phyloP scores from a whole-genome alignment of 176 grass and related monocot genomes.

The Musa itinerans region DNA sequence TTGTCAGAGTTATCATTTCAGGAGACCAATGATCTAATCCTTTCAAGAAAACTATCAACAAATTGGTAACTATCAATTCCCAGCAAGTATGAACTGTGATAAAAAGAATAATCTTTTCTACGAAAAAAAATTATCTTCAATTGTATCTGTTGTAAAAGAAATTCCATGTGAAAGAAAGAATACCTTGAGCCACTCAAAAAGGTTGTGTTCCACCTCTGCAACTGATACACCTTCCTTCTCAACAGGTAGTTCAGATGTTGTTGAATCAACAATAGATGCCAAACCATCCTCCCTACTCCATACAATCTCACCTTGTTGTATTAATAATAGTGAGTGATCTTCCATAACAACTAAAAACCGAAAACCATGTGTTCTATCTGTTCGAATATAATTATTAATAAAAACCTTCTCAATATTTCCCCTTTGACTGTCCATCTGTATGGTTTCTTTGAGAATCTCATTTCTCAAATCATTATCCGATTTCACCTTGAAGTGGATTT shows the following conservation, averaged over 20 bases:
- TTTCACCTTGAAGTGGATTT: slow-evolving; percentile 61
- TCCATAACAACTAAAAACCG: slow-evolving; percentile 92
- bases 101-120: no score
- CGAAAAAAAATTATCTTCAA: no score
- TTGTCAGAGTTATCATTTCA: no score
- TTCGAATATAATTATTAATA: slow-evolving; percentile 88
- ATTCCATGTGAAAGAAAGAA: slow-evolving; percentile 3
- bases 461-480: slow-evolving; percentile 39
- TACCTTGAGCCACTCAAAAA: slow-evolving; percentile 99
- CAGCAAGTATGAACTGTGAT: no score
- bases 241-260: slow-evolving; percentile 77
- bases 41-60: no score
- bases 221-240: slow-evolving; percentile 98
- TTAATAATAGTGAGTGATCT: slow-evolving; percentile 74
- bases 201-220: slow-evolving; percentile 80
- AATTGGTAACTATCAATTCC: no score
- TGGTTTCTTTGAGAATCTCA: slow-evolving; percentile 55
- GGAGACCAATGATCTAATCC: no score
- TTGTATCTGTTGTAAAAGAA: no score
- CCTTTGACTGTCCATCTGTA: slow-evolving; percentile 49
- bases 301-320: slow-evolving; percentile 90
- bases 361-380: slow-evolving; percentile 93
- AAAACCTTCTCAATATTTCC: slow-evolving; percentile 66
- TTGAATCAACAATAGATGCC: slow-evolving; percentile 82
- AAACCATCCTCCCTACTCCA: slow-evolving; percentile 99